Percentiles rank a stretch among this genome's conserved stretches.
Conservation (phyloP, 768 basidiomycete species). For the Porphyrellus cyaneotinctus region DNA sequence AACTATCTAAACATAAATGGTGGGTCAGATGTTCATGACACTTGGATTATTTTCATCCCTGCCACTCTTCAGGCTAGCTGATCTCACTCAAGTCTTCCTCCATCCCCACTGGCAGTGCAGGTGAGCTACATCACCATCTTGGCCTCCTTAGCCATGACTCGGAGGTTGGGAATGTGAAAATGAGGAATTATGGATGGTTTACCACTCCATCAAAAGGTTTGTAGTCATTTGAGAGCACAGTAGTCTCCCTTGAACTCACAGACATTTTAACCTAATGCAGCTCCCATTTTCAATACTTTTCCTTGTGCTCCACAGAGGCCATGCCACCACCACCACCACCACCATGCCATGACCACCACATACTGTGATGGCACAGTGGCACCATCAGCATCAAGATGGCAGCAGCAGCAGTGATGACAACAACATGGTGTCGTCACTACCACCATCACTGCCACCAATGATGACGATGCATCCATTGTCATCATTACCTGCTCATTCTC, state of each 20-base stretch:
- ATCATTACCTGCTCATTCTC: too few species aligned
- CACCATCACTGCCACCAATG: too few species aligned
- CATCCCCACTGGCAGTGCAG: slow-evolving; percentile 90
- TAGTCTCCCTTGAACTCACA: slow-evolving; percentile 41
- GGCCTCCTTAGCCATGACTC: slow-evolving; percentile 86
- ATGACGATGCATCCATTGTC: too few species aligned
- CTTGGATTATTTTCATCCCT: slow-evolving; percentile 1
- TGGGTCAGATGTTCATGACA: slow-evolving; percentile 35
- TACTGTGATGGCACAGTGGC: too few species aligned
- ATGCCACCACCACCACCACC: too few species aligned
- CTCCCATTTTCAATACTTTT: slow-evolving; percentile 77
- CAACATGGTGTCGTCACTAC: too few species aligned
- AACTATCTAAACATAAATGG: slow-evolving; percentile 77
- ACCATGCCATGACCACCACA: too few species aligned
- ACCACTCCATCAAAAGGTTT: slow-evolving; percentile 94
- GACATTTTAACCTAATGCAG: slow-evolving; percentile 63
- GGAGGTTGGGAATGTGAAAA: too few species aligned
- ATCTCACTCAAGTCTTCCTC: slow-evolving; percentile 81
- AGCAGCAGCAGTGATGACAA: too few species aligned
- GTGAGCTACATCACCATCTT: slow-evolving; percentile 91
- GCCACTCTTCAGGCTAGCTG: slow-evolving; percentile 67
- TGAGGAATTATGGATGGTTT: slow-evolving; percentile 80
- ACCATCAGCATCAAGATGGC: too few species aligned
- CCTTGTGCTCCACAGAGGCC: slow-evolving; percentile 55
- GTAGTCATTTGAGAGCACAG: slow-evolving; percentile 32